Conservation (phyloP, 805 yeast species). For the Pichia eremophila region DNA sequence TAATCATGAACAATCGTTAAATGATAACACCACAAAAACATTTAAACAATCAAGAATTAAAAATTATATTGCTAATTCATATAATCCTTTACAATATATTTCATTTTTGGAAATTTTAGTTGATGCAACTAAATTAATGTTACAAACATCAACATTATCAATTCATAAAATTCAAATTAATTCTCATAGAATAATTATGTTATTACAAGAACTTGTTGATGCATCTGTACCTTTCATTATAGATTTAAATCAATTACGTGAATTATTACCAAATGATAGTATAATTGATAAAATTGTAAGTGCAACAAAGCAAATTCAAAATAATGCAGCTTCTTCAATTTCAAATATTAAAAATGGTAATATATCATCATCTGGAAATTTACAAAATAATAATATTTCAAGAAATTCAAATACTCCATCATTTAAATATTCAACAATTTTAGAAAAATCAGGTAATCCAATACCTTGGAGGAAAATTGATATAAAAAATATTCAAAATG, state of each 20-base stretch:
- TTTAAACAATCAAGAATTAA: neutral
- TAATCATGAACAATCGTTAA: neutral
- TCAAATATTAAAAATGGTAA: conserved; percentile 19
- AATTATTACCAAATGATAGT: conserved; percentile 57
- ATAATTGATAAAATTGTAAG: conserved; percentile 44
- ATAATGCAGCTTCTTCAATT: conserved; percentile 24
- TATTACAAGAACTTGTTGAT: conserved; percentile 72
- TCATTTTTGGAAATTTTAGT: conserved; percentile 33
- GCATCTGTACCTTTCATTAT: conserved; percentile 65
- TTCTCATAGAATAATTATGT: conserved; percentile 57
- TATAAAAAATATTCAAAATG: conserved; percentile 71
- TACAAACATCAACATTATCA: conserved; percentile 40
- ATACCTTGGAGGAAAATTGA: conserved; percentile 75
- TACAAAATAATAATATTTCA: neutral
- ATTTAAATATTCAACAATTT: conserved; percentile 12
- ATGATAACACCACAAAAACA: neutral
- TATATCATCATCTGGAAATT: neutral
- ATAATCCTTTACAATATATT: conserved; percentile 36
- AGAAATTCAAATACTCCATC: too few relatives aligned
- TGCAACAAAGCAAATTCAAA: conserved; percentile 27
- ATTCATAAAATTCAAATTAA: conserved; percentile 55
- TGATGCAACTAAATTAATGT: conserved; percentile 32
- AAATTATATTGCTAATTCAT: neutral
- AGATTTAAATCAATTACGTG: conserved; percentile 62
- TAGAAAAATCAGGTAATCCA: conserved; percentile 28